Percentiles rank a stretch among this genome's conserved stretches.
Evolutionary conservation across 331 rosid species (phyloP).

Genomic region (Acacia pycnantha): DNA sequence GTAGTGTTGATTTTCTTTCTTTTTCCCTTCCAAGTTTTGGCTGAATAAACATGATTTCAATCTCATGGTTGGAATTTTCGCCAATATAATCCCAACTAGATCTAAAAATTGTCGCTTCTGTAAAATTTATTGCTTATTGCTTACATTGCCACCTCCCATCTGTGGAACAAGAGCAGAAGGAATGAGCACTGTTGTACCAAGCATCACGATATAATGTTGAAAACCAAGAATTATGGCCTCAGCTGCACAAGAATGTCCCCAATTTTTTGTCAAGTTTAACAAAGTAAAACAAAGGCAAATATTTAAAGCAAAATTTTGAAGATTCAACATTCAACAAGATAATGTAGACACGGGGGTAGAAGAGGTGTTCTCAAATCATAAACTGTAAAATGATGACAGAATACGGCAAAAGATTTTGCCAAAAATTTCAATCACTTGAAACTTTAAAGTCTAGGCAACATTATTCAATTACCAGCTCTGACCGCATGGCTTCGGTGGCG

Average conservation of each 20-base stretch:
- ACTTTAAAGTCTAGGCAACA: background rate
- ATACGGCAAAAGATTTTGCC: background rate
- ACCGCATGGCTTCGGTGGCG: slow-evolving; percentile 6
- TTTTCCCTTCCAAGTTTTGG: background rate
- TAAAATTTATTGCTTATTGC: slow-evolving; percentile 28
- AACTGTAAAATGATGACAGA: slow-evolving; percentile 7
- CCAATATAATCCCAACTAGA: background rate
- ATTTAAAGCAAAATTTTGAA: slow-evolving; percentile 2
- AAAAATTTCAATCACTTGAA: background rate
- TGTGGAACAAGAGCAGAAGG: slow-evolving; percentile 97
- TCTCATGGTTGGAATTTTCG: background rate
- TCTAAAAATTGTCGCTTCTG: background rate
- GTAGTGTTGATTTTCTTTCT: slow-evolving; percentile 2
- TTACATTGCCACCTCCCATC: slow-evolving; percentile 99
- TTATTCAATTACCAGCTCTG: slow-evolving; percentile 4
- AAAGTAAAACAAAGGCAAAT: slow-evolving; percentile 12
- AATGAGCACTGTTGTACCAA: slow-evolving; percentile 92
- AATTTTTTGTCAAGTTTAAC: slow-evolving; percentile 25
- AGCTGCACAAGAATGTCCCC: slow-evolving; percentile 61
- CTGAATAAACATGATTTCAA: slow-evolving; percentile 9
- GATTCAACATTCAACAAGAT: slow-evolving; percentile 7
- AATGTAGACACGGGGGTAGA: background rate
- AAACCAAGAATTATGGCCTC: slow-evolving; percentile 99
- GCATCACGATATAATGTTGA: slow-evolving; percentile 99
- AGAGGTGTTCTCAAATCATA: background rate